Percentiles rank a stretch among this genome's conserved stretches.
Evolutionary conservation across 2,329 filamentous ascomycete species (phyloP).

Genomic region (Calonectria leucothoes): DNA sequence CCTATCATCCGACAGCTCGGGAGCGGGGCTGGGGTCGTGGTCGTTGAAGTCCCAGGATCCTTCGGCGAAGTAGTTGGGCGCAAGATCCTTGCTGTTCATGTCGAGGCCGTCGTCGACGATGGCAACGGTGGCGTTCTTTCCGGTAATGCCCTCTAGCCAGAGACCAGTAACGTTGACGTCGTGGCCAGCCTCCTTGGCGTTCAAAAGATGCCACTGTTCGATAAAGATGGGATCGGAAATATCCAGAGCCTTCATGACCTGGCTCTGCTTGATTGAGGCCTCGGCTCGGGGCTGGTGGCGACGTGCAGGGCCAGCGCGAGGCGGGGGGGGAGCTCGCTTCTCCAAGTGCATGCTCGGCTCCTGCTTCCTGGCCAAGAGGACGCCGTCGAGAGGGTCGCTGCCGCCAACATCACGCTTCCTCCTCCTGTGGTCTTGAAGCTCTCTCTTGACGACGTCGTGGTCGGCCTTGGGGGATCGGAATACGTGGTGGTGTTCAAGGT

Average conservation of each 20-base stretch:
- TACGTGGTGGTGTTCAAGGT: conserved; percentile 84
- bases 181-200: conserved; percentile 82
- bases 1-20: conserved; percentile 83
- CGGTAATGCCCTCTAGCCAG: conserved; percentile 92
- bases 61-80: conserved; percentile 91
- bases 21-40: conserved; percentile 79
- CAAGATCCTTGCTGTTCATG: conserved; percentile 93
- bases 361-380: conserved; percentile 85
- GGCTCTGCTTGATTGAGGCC: conserved; percentile 67
- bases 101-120: conserved; percentile 97
- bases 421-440: conserved; percentile 65
- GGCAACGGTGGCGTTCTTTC: conserved; percentile 87
- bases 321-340: conserved; percentile 61
- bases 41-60: conserved; percentile 99
- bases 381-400: conserved; percentile 74
- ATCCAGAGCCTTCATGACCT: conserved; percentile 73
- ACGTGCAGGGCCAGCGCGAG: conserved; percentile 26
- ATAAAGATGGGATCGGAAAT: conserved; percentile 92
- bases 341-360: conserved; percentile 61
- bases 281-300: conserved; percentile 39
- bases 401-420: conserved; percentile 69
- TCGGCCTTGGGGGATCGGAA: conserved; percentile 79
- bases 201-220: conserved; percentile 96
- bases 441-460: conserved; percentile 68
- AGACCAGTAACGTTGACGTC: conserved; percentile 97